Conservation (phyloP, 345 rosid genomes). For the Toxicodendron radicans region DNA sequence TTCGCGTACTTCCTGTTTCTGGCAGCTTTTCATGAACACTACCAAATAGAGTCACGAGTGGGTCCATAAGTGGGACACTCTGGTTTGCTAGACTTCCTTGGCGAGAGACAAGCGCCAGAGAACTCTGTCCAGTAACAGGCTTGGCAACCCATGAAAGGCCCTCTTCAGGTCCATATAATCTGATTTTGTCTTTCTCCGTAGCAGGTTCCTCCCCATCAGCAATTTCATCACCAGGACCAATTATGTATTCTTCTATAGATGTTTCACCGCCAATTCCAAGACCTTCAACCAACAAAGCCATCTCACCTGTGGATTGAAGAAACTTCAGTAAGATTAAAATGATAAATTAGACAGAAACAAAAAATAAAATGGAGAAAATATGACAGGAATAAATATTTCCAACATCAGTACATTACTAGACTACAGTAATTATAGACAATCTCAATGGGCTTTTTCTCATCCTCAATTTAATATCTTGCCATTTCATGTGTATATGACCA, state of each 20-base stretch:
- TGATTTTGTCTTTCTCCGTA: conserved; percentile 65
- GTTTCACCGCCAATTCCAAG: conserved; percentile 90
- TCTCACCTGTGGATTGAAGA: conserved; percentile 66
- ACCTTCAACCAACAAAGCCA: conserved; percentile 97
- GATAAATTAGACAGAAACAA: background rate
- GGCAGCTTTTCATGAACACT: conserved; percentile 92
- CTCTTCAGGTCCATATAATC: conserved; percentile 70
- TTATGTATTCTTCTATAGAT: conserved; percentile 83
- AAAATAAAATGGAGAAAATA: conserved; percentile 7
- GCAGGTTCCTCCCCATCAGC: conserved; percentile 51
- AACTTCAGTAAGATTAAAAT: conserved; percentile 16
- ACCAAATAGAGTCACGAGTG: conserved; percentile 83
- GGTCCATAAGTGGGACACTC: conserved; percentile 77
- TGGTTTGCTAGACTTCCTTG: conserved; percentile 81
- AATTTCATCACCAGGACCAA: conserved; percentile 71
- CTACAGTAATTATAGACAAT: background rate
- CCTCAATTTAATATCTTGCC: background rate
- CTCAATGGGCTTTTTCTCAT: background rate
- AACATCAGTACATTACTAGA: background rate
- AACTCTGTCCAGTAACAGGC: conserved; percentile 84
- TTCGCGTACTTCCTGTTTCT: conserved; percentile 69
- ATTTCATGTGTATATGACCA: background rate
- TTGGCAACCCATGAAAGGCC: conserved; percentile 88
- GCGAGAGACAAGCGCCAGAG: conserved; percentile 63
- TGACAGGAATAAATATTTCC: background rate